Percentiles rank a stretch among this genome's conserved stretches.
phyloP scores from a whole-genome alignment of 768 basidiomycete species.

The Boletus sp. region DNA sequence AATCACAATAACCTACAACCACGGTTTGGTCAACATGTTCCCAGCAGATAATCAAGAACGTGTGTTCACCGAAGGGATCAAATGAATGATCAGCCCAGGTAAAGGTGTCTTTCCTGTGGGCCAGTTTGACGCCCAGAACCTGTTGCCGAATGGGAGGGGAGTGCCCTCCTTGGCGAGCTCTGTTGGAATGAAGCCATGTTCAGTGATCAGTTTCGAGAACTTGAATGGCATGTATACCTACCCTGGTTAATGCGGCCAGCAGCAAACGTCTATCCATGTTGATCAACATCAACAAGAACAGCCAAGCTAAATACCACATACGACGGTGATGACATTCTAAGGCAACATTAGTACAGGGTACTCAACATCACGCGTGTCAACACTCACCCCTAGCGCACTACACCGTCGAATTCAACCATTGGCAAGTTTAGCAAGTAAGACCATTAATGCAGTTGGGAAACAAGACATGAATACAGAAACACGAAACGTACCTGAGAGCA shows the following conservation, averaged over 20 bases:
- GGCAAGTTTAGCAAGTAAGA: neutral
- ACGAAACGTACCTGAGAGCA: constrained; percentile 43
- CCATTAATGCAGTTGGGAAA: neutral
- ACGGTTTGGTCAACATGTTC: neutral
- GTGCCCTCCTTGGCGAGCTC: constrained; percentile 62
- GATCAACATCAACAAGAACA: neutral
- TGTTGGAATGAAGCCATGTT: constrained; percentile 1
- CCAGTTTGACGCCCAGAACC: constrained; percentile 61
- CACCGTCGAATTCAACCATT: neutral
- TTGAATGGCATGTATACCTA: neutral
- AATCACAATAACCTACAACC: constrained; percentile 46
- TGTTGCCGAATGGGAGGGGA: constrained; percentile 57
- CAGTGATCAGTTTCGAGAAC: neutral
- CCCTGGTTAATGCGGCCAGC: constrained; percentile 53
- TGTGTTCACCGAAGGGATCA: constrained; percentile 46
- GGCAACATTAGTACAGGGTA: neutral
- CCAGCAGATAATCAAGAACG: neutral
- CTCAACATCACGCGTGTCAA: neutral
- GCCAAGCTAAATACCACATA: constrained; percentile 5
- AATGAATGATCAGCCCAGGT: constrained; percentile 51
- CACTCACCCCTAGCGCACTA: constrained; percentile 36
- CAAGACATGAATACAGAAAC: neutral
- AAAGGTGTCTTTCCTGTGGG: constrained; percentile 53
- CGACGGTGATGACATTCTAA: constrained; percentile 31
- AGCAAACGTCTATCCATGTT: constrained; percentile 42